Base-by-base conservation (phyloP, 2,329 filamentous ascomycete species). In the Ophiostoma ips region DNA sequence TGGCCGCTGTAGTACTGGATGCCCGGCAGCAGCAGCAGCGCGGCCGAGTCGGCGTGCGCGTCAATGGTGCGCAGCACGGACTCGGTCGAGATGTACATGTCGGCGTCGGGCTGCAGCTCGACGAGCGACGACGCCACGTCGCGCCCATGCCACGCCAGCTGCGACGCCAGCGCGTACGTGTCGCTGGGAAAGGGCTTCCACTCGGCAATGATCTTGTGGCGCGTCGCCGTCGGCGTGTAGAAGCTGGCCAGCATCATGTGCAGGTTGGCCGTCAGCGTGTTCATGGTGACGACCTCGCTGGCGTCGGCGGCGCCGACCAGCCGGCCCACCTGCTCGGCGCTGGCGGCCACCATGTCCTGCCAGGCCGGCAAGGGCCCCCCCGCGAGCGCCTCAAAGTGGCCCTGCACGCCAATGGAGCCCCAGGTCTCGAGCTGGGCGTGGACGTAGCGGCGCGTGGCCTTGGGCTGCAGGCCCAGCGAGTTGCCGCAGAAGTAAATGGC, bases 1-100 rank as follows among this genome's bases (percentile, higher is more conserved):
- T 95, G 89, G 50, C 88, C 88, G 1, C 84, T 92, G 67, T 94
- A 95, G 69, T 88, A 95, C 62, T 95, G 88, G 38, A 95, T 83
- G 10, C 86, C 89, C 0, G 88, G 87, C 0, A 95, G 76, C 5
- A 95, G 75, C 1, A 95, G 67, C 9, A 95, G 66, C 16, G 87
- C 85, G 0, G 86, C 81, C 6, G 76, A 76, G 1, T 78, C 72
- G 43, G 83, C 84, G 60, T 95, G 81, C 52, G 79, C 68, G 54
- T 88, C 83, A 56, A 95, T 94, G 4, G 77, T 70, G 8, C 75
- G 71, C 10, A 92, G 70, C 37, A 95, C 84, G 55, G 81, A 71
- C 41, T 82, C 74, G 0, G 84, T 94, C 1, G 76, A 72, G 46
- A 94, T 72, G 52, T 80, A 75, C 18, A 75, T 72, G 3, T 65